Evolutionary conservation across 345 rosid species (phyloP).

Genomic region (Eucalyptus viminalis): DNA sequence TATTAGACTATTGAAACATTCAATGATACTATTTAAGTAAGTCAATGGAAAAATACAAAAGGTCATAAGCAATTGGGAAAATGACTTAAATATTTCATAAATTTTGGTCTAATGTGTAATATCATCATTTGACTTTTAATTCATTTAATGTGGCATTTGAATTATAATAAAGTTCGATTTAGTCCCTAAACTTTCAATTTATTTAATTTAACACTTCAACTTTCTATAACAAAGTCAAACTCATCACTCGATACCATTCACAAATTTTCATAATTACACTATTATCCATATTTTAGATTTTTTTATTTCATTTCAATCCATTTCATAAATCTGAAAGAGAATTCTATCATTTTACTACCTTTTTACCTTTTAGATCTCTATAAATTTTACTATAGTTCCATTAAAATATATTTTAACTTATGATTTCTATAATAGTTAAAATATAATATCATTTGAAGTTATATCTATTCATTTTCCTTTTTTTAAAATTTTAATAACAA

Average conservation of each 20-base stretch:
- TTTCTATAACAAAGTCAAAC: not conserved
- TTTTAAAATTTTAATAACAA: not conserved
- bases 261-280: not conserved
- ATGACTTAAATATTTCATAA: not conserved
- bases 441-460: not conserved
- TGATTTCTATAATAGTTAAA: not conserved
- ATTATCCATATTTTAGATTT: not conserved
- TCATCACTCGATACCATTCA: not conserved
- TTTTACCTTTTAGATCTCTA: not conserved
- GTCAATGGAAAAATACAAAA: not conserved
- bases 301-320: not conserved
- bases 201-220: not conserved
- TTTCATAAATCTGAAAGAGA: not conserved
- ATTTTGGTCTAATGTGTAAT: not conserved
- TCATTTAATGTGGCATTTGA: not conserved
- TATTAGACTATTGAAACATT: not conserved
- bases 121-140: not conserved
- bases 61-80: not conserved
- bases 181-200: not conserved
- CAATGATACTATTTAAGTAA: not conserved
- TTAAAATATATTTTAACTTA: not conserved
- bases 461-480: not conserved
- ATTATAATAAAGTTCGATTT: not conserved
- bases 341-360: not conserved
- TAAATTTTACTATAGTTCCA: not conserved